Conservation (phyloP, 2,329 filamentous ascomycete species). For the Exophiala oligosperma region DNA sequence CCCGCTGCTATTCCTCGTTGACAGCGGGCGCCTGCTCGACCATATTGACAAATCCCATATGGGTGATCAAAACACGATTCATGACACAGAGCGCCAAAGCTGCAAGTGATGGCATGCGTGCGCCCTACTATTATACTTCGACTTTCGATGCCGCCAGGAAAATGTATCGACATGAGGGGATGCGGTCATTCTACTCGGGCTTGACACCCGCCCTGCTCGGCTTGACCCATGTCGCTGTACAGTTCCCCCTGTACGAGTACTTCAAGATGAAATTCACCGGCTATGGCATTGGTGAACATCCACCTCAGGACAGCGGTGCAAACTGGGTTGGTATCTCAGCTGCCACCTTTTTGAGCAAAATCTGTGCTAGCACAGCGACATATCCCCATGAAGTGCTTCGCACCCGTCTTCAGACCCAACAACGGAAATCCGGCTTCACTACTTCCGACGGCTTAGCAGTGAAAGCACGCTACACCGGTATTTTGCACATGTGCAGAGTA, state of each 20-base stretch:
- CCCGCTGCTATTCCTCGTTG: slow-evolving; percentile 87
- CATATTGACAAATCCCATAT: slow-evolving; percentile 93
- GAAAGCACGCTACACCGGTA: slow-evolving; percentile 66
- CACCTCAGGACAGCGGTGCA: slow-evolving; percentile 54
- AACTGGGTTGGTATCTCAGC: slow-evolving; percentile 83
- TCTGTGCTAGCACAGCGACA: slow-evolving; percentile 89
- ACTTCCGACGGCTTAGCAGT: slow-evolving; percentile 61
- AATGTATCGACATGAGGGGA: slow-evolving; percentile 90
- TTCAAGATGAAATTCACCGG: slow-evolving; percentile 90
- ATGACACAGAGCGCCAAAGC: slow-evolving; percentile 80
- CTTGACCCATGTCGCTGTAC: slow-evolving; percentile 91
- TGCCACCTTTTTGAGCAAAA: slow-evolving; percentile 90
- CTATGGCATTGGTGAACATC: slow-evolving; percentile 75
- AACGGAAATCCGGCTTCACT: slow-evolving; percentile 58
- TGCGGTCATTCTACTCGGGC: slow-evolving; percentile 91
- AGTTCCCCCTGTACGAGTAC: slow-evolving; percentile 94
- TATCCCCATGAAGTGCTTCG: slow-evolving; percentile 97
- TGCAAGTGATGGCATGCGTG: slow-evolving; percentile 51
- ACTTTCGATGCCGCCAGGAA: slow-evolving; percentile 90
- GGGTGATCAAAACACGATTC: slow-evolving; percentile 97
- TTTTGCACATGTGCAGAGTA: slow-evolving; percentile 76
- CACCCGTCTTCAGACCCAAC: slow-evolving; percentile 90
- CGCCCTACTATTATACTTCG: slow-evolving; percentile 81
- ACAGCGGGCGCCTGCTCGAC: slow-evolving; percentile 91
- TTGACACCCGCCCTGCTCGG: slow-evolving; percentile 89